These are phyloP conservation scores for Xylaria sp. DNA, from an alignment of 2,329 filamentous ascomycete genomes.

Conservation along the genomic window DNA sequence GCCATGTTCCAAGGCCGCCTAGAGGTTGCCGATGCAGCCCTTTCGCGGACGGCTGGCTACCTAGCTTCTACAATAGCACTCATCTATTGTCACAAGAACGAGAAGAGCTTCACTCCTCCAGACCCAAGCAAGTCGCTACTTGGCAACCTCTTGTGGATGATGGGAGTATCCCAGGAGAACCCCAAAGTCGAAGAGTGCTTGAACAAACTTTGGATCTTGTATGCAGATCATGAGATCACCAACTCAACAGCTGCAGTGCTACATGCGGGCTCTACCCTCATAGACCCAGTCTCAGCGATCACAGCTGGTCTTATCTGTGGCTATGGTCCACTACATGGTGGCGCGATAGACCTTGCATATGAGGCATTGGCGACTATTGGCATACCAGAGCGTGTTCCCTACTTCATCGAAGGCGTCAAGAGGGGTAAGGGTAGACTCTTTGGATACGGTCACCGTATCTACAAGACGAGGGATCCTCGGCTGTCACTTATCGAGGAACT, in stretches of 20 bases:
- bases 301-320: conserved; percentile 47
- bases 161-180: conserved; percentile 45
- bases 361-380: conserved; percentile 47
- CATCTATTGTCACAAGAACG: conserved; percentile 47
- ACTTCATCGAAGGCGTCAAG: conserved; percentile 49
- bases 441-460: conserved; percentile 43
- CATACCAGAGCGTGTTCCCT: conserved; percentile 45
- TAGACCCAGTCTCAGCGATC: conserved; percentile 51
- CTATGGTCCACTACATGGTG: conserved; percentile 55
- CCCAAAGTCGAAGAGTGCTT: conserved; percentile 39
- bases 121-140: conserved; percentile 42
- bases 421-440: conserved; percentile 48
- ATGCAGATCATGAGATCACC: conserved; percentile 57
- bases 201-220: conserved; percentile 50
- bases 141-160: conserved; percentile 55
- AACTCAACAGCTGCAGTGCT: conserved; percentile 54
- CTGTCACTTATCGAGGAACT: conserved; percentile 36
- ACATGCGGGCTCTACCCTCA: conserved; percentile 52
- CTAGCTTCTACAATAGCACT: conserved; percentile 45
- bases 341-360: conserved; percentile 56
- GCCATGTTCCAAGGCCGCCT: conserved; percentile 46
- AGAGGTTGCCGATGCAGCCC: conserved; percentile 43
- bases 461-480: conserved; percentile 38
- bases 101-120: conserved; percentile 43
- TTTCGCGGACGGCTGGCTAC: conserved; percentile 45